Base-by-base conservation (phyloP, 495 filamentous ascomycete species). In the Podospora bellae-mahoneyi region DNA sequence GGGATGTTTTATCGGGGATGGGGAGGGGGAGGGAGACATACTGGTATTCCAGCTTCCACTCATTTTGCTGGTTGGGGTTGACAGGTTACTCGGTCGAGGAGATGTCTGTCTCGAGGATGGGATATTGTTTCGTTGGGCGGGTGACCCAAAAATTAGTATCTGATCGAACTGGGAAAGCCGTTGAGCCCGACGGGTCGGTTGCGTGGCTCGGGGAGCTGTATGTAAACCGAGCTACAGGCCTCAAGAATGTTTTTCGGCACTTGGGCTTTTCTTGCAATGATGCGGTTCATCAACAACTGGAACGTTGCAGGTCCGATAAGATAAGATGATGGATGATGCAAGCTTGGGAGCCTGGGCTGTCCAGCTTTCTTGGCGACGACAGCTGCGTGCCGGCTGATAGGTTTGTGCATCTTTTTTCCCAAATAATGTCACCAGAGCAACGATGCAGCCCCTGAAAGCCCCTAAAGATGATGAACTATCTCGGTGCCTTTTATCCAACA, bases 11-110 rank as follows among this genome's bases (percentile, higher is more conserved):
- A 58, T 18, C 18, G 23, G 55, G n/a, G 5, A 18, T 15, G 7
- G 10, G 55, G 15, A 20, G 23, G 23, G 23, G 55, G 55, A 7
- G 55, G 53, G 68, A 19, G 63, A 74, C 80, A 74, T 75, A 86
- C 84, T 86, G 55, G 84, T 86, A 76, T 86, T 85, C 84, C 84
- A 86, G 61, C 84, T 84, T 54, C 83, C 84, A 78, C 84, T 86
- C 84, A 86, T 86, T 66, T 77, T 84, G 66, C 15, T 61, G 44
- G 32, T 60, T 64, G 34, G 39, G 39, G 53, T 32, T 54, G 54
- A 64, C 54, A 23, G 63, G 19, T 20, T 5, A 59, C 13, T 20
- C 3, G 56, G 56, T 59, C 26, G 16, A 59, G 13, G 7, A 18
- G 19, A 15, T 5, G 16, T 59, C 5, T 59, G 56, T 59, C 19